Evolutionary conservation across 257 asterid species (phyloP), one percentile per base, ranked within the genome.

Genomic region (Solanum tarapatanum): DNA sequence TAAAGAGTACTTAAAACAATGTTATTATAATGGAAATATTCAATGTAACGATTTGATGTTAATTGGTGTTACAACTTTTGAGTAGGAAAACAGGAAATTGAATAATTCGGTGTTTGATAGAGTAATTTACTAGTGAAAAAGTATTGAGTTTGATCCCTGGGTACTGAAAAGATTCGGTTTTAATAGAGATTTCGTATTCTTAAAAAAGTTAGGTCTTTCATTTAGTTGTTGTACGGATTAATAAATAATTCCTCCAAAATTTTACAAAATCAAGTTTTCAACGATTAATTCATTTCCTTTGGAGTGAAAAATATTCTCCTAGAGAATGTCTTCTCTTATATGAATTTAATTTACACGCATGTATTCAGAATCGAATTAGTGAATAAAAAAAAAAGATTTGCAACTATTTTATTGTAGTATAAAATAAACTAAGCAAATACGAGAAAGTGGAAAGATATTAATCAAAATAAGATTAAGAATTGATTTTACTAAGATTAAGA

Each of bases 151-250:
- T 0, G 64, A 55, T 0, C 0, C 0, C 1, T 19, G 64, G 10
- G 0, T 55, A 55, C 0, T 1, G 11, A 55, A 4, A 60, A 51
- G 8, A 51, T 51, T 2, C 1, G 0, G 1, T 16, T 51, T 17
- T 17, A 1, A 51, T 45, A 51, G 1, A 51, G 9, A 51, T 17
- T 17, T 2, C 0, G 9, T 51, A 4, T 51, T 51, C n/a, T 48
- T 6, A 51, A 16, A 51, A 51, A 51, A 23, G 1, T 23, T 23
- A 60, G 6, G 69, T 4, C 28, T 23, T 60, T 9, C 7, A 60
- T 17, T 55, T 55, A 55, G 24, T 55, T 17, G 24, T 19, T 55
- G 64, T 19, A 19, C 3, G 62, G 10, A 51, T 51, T 55, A 55
- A 55, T 55, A 55, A 55, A 55, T 17, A 48, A 48, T 48, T 55